phyloP scores from a whole-genome alignment of 2,329 filamentous ascomycete genomes.

The Pyricularia sp. region DNA sequence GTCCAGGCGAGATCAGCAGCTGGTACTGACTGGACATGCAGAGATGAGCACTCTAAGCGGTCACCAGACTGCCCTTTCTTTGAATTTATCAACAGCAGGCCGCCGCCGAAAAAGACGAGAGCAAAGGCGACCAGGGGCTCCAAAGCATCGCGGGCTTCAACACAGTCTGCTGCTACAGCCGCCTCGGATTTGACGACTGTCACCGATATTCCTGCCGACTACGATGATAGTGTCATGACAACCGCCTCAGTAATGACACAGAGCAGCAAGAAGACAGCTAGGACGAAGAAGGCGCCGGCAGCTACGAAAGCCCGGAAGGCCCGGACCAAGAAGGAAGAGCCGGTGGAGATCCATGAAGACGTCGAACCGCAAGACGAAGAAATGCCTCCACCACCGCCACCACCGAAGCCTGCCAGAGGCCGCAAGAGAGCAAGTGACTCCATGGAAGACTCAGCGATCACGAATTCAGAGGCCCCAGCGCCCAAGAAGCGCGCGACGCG shows the following conservation, averaged over 20 bases:
- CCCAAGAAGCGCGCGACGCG: constrained; percentile 46
- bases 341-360: constrained; percentile 31
- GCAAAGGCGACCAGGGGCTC: constrained; percentile 43
- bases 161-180: constrained; percentile 40
- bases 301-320: constrained; percentile 32
- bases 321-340: constrained; percentile 40
- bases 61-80: constrained; percentile 78
- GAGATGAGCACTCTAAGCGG: constrained; percentile 74
- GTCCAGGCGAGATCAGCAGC: neutral
- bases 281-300: constrained; percentile 41
- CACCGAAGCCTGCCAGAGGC: constrained; percentile 32
- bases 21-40: constrained; percentile 19
- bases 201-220: constrained; percentile 32
- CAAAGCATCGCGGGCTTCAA: constrained; percentile 54
- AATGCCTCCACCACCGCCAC: constrained; percentile 19
- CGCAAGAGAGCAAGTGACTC: constrained; percentile 53
- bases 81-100: constrained; percentile 45
- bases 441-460: constrained; percentile 33
- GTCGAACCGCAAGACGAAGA: constrained; percentile 16
- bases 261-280: constrained; percentile 35
- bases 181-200: constrained; percentile 36
- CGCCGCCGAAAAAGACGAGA: constrained; percentile 37
- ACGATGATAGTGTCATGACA: constrained; percentile 47
- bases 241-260: constrained; percentile 45
- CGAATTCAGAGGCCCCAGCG: constrained; percentile 32